A percentile compares a stretch with the other conserved stretches of the same genome.
Evolutionary conservation across 2,329 filamentous ascomycete genomes (phyloP).

Genomic region (Geosmithia flava): DNA sequence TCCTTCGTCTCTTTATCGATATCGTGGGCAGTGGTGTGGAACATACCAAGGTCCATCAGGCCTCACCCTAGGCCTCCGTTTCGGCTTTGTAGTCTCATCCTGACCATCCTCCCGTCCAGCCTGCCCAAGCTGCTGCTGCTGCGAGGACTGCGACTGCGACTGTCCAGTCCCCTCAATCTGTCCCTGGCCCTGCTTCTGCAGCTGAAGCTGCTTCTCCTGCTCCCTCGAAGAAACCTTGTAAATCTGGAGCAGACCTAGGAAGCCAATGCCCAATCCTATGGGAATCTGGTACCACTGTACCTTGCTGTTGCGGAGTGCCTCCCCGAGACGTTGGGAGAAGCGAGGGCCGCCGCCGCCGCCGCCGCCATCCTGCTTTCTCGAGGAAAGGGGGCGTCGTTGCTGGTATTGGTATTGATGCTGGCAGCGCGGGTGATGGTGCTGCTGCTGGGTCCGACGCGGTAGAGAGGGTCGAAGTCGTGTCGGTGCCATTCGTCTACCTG

Average conservation of each 20-base stretch:
- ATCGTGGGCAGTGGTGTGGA: too few species aligned
- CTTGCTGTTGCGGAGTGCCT: constrained; percentile 37
- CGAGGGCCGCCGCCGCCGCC: constrained; percentile 29
- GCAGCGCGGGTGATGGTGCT: not conserved
- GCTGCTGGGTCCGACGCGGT: constrained; percentile 12
- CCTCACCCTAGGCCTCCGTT: constrained; percentile 49
- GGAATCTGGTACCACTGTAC: constrained; percentile 88
- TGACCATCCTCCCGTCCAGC: constrained; percentile 9
- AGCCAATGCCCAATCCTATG: constrained; percentile 71
- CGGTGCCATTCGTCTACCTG: not conserved
- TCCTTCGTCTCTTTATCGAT: too few species aligned
- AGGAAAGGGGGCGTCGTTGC: constrained; percentile 1
- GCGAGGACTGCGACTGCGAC: not conserved
- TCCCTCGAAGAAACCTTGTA: constrained; percentile 58
- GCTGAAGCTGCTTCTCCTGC: constrained; percentile 33
- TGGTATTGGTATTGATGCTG: not conserved
- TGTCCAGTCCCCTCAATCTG: not conserved
- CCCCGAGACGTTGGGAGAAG: constrained; percentile 38
- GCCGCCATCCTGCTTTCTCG: not conserved
- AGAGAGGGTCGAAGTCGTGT: constrained; percentile 1
- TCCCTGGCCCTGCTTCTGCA: constrained; percentile 18
- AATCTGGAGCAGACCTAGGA: constrained; percentile 72
- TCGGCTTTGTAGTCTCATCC: constrained; percentile 26
- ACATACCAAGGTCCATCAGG: constrained; percentile 72
- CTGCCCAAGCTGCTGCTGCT: not conserved